Evolutionary conservation across 1,284 basidiomycete genomes (phyloP).

Genomic region (Sporisorium scitamineum): DNA sequence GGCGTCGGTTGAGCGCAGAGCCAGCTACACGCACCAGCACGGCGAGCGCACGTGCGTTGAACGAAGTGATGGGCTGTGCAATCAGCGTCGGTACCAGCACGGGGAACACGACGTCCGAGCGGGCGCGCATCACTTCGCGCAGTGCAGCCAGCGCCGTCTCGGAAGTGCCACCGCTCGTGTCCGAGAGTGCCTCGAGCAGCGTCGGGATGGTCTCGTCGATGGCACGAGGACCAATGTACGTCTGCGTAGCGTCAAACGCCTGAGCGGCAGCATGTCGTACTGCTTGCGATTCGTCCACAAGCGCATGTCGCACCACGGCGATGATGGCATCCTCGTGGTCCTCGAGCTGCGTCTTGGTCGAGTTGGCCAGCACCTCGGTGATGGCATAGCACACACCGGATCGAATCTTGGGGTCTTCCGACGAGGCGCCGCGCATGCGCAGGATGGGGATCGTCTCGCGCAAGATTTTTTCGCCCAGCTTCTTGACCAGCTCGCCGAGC

Average conservation of each 20-base stretch:
- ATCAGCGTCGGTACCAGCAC: slow-evolving; percentile 95
- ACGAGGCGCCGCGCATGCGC: slow-evolving; percentile 75
- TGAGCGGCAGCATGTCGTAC: slow-evolving; percentile 93
- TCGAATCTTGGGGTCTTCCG: slow-evolving; percentile 80
- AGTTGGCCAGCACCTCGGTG: slow-evolving; percentile 89
- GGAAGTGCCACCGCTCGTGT: slow-evolving; percentile 76
- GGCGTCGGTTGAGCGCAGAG: slow-evolving; percentile 78
- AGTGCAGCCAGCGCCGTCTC: slow-evolving; percentile 92
- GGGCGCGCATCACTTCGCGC: slow-evolving; percentile 78
- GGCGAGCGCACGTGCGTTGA: slow-evolving; percentile 93
- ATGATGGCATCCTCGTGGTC: slow-evolving; percentile 92
- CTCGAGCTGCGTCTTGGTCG: slow-evolving; percentile 85
- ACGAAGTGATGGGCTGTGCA: slow-evolving; percentile 87
- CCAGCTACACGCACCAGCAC: slow-evolving; percentile 94
- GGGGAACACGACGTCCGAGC: slow-evolving; percentile 85
- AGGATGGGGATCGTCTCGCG: slow-evolving; percentile 85
- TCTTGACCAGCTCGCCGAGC: slow-evolving; percentile 83
- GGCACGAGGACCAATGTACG: slow-evolving; percentile 86
- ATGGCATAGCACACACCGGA: slow-evolving; percentile 90
- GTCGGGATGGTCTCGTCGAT: slow-evolving; percentile 98
- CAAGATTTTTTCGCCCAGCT: slow-evolving; percentile 93
- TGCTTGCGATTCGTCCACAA: slow-evolving; percentile 87
- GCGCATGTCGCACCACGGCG: slow-evolving; percentile 77
- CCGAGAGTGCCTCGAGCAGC: slow-evolving; percentile 83
- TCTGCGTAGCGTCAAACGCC: slow-evolving; percentile 93